Base-by-base conservation (phyloP, 148 eudicot species). In the Suaeda aralocaspica region DNA sequence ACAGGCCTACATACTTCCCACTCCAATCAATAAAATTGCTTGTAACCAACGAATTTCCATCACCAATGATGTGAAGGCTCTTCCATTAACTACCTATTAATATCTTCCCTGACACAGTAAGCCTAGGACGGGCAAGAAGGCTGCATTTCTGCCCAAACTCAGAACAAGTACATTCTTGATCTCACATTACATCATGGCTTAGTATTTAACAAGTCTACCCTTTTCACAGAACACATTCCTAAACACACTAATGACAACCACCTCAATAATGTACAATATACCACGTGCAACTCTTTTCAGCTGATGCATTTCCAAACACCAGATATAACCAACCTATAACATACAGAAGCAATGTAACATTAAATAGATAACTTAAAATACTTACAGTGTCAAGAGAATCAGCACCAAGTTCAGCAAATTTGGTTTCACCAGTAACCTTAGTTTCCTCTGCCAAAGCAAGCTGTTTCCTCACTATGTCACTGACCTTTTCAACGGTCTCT, bases 311-410 rank as follows among this genome's bases (percentile, higher is more conserved):
- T 34, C 18, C 25, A 5, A 5, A 3, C n/a, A n/a, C n/a, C n/a
- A n/a, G n/a, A 52, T 31, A 51, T 13, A 7, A 21, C 9, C 48
- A 46, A 46, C 19, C 11, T 9, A 15, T 2, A 18, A 21, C 11
- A 4, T 0, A 6, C 1, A 14, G 8, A 1, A 34, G n/a, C 6
- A 19, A 0, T 19, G 45, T 34, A 33, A n/a, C 12, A 33, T 14
- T 9, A 60, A 16, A 50, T 15, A 4, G 16, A 13, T 28, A 18
- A 11, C 0, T 12, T 59, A 33, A 0, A 15, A 33, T 25, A 68
- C 80, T 74, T 64, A 87, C 88, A 10, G 91, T 83, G 81, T 87
- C 91, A 25, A 87, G 80, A 65, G 91, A 87, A 70, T 87, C 91
- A 57, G 91, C 91, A 36, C 91, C 91, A 33, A 87, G 81, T 26